Conservation (phyloP, 1,284 basidiomycete species). For the Sparassis latifolia region DNA sequence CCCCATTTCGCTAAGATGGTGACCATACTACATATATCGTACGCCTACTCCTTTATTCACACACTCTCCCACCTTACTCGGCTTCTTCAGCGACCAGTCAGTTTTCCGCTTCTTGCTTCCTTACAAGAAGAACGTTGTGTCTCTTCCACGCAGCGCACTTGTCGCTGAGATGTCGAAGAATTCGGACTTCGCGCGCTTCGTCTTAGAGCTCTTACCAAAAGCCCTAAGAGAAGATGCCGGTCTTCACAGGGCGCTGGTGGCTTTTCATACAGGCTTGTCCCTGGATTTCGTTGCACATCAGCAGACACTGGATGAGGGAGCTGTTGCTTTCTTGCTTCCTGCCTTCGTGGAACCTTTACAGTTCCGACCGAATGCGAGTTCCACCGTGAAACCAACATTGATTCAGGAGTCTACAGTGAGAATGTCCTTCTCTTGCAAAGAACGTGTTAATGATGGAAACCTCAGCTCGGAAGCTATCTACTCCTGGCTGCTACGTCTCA, state of each 20-base stretch:
- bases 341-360: constrained; percentile 56
- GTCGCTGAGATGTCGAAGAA: constrained; percentile 69
- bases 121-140: constrained; percentile 69
- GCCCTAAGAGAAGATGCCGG: constrained; percentile 42
- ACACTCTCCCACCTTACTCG: neutral
- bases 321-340: constrained; percentile 55
- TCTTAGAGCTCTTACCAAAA: constrained; percentile 55
- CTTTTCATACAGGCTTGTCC: constrained; percentile 80
- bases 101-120: constrained; percentile 66
- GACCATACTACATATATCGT: constrained; percentile 78
- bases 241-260: constrained; percentile 69
- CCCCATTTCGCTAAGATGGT: constrained; percentile 94
- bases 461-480: constrained; percentile 67
- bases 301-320: constrained; percentile 54
- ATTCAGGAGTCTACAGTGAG: constrained; percentile 51
- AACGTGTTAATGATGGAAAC: neutral
- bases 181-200: constrained; percentile 69
- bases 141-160: constrained; percentile 61
- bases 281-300: constrained; percentile 71
- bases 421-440: neutral
- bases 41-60: constrained; percentile 17
- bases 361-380: constrained; percentile 13
- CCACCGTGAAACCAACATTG: constrained; percentile 14
- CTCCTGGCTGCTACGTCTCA: constrained; percentile 63
- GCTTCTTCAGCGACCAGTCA: constrained; percentile 32